Conservation (phyloP, 345 rosid species). For the Sisymbrium irio region DNA sequence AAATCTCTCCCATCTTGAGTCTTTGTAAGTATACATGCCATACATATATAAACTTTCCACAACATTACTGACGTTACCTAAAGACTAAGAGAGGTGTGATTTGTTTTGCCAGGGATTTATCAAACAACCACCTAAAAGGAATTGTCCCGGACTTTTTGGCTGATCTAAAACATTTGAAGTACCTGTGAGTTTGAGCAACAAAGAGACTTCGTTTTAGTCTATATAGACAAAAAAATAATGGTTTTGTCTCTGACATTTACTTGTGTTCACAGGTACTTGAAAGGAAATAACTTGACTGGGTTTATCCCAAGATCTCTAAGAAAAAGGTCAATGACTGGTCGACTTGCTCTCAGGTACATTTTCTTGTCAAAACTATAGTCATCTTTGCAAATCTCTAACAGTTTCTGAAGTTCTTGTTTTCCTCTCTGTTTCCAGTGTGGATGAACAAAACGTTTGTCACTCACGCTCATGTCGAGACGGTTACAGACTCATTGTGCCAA, state of each 20-base stretch:
- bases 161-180: constrained; percentile 36
- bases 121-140: constrained; percentile 53
- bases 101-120: constrained; percentile 49
- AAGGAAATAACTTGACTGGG: constrained; percentile 54
- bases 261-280: constrained; percentile 38
- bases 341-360: constrained; percentile 43
- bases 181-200: constrained; percentile 35
- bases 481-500: constrained; percentile 38
- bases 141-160: constrained; percentile 44
- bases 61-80: background rate
- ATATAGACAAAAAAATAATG: background rate
- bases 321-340: constrained; percentile 37
- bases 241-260: constrained; percentile 9
- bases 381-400: background rate
- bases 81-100: background rate
- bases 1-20: constrained; percentile 33
- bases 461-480: constrained; percentile 39
- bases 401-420: background rate
- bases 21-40: constrained; percentile 40
- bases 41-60: background rate
- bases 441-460: constrained; percentile 42
- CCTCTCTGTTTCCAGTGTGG: constrained; percentile 42
- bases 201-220: background rate
- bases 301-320: constrained; percentile 43
- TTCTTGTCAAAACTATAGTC: background rate